These are phyloP conservation scores for Insectozyma bohioensis DNA, from an alignment of 1,139 yeast genomes.

Conservation along the genomic window DNA sequence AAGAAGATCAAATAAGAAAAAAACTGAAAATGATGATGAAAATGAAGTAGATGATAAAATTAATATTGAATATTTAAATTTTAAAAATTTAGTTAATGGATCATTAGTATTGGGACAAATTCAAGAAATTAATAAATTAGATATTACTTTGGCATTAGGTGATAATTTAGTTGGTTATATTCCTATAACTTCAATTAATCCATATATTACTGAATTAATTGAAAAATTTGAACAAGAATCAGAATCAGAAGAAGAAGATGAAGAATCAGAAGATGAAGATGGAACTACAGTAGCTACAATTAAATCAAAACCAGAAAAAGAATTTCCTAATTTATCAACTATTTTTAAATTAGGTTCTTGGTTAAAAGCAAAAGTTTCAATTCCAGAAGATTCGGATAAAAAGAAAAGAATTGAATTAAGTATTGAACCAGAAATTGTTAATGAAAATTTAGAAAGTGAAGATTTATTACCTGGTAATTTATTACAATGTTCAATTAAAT, in stretches of 20 bases:
- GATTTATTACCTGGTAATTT: slow-evolving; percentile 64
- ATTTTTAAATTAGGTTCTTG: slow-evolving; percentile 78
- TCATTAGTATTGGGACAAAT: slow-evolving; percentile 77
- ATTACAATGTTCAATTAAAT: slow-evolving; percentile 73
- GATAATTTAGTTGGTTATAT: slow-evolving; percentile 80
- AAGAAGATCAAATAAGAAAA: slow-evolving; percentile 35
- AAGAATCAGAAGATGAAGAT: slow-evolving; percentile 40
- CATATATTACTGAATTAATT: slow-evolving; percentile 55
- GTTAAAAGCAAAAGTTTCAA: slow-evolving; percentile 74
- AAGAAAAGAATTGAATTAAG: slow-evolving; percentile 69
- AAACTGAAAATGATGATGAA: slow-evolving; percentile 20
- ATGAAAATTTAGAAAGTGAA: slow-evolving; percentile 58
- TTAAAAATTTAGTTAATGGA: slow-evolving; percentile 67
- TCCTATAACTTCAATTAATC: slow-evolving; percentile 73
- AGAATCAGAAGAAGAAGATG: slow-evolving; percentile 45
- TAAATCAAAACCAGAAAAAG: slow-evolving; percentile 25
- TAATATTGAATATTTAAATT: slow-evolving; percentile 59
- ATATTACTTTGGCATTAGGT: slow-evolving; percentile 71
- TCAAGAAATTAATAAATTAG: slow-evolving; percentile 56
- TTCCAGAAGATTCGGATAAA: slow-evolving; percentile 39
- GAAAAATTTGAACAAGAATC: slow-evolving; percentile 47
- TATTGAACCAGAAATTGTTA: slow-evolving; percentile 74
- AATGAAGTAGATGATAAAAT: slow-evolving; percentile 28
- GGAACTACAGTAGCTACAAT: slow-evolving; percentile 24
- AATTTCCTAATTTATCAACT: slow-evolving; percentile 54